phyloP scores from a whole-genome alignment of 2,329 filamentous ascomycete genomes.

The Apiospora saccharicola region DNA sequence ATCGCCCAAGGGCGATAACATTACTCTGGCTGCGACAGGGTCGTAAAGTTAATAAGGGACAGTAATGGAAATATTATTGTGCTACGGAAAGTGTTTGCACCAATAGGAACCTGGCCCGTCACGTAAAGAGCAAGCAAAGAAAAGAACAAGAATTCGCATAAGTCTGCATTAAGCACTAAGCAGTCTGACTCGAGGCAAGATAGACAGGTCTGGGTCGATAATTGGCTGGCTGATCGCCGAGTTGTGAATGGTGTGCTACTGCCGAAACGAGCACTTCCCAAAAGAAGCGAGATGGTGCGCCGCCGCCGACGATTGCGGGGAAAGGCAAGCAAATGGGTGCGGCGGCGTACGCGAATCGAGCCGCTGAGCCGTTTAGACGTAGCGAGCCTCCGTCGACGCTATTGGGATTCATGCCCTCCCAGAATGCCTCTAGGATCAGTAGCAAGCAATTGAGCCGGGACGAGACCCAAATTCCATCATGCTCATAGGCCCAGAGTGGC shows the following conservation, averaged over 20 bases:
- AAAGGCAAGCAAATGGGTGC: not conserved
- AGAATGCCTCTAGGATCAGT: too few relatives aligned
- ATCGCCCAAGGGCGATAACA: slow-evolving; percentile 19
- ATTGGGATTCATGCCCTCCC: not conserved
- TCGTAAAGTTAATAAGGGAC: slow-evolving; percentile 1
- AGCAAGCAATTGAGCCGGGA: not conserved
- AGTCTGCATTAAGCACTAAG: not conserved
- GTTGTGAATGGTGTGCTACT: not conserved
- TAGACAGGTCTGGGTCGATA: not conserved
- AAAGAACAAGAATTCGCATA: not conserved
- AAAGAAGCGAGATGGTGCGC: not conserved
- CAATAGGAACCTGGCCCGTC: not conserved
- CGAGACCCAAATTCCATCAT: not conserved
- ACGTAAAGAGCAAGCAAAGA: not conserved
- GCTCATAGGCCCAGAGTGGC: not conserved
- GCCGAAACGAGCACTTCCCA: not conserved
- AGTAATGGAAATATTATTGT: not conserved
- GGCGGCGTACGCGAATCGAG: not conserved
- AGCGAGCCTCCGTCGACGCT: not conserved
- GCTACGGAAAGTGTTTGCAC: not conserved
- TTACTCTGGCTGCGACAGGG: slow-evolving; percentile 12
- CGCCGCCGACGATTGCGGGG: slow-evolving; percentile 11
- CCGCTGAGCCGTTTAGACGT: slow-evolving; percentile 15
- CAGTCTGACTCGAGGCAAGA: slow-evolving; percentile 6
- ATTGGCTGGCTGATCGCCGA: slow-evolving; percentile 7